Evolutionary conservation across 495 filamentous ascomycete genomes (phyloP), one percentile per base, ranked within the genome.

Genomic region (Xylaria scruposa): DNA sequence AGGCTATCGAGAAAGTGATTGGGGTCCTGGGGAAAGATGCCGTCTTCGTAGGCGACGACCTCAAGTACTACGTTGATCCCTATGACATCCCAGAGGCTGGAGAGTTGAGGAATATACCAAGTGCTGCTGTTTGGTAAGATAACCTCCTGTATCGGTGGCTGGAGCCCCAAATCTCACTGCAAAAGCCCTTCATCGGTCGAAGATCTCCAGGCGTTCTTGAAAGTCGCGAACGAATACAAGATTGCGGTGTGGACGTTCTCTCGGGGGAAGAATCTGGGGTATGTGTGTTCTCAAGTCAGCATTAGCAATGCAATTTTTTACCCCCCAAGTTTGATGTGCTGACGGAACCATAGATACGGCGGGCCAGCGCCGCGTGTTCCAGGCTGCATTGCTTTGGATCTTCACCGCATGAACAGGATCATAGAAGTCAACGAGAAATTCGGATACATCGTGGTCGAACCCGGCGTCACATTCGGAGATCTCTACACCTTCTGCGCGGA

Each of bases 371-470:
- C 88, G 4, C 76, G 85, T 0, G 81, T 89, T 4, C 80, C 78
- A 5, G 88, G 88, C 10, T 83, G 80, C 38, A 81, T 90, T 7
- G 85, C 86, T 8, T 66, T 91, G 8, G 87, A 90, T 69, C 76
- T 90, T 26, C 84, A 85, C 61, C 80, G 82, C 21, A 89, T 90
- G 86, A 83, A 87, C 74, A 82, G 79, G 61, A 81, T 91, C 40
- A 70, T 90, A 5, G 84, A 89, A 53, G 81, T 91, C 19, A 86
- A 88, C 75, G 84, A 83, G 9, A 83, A 88, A 29, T 83, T 85
- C 67, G 81, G 82, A 13, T 88, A 86, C 61, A 84, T 84, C 4
- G 77, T 91, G 0, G 85, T 91, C 24, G 81, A 87, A 74, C 88
- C 88, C 0, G 88, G 87, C 8, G 88, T 90, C 4, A 84, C 85